Base-by-base conservation (phyloP, 352 stramenopile genomes). In the Pythium dissimile region DNA sequence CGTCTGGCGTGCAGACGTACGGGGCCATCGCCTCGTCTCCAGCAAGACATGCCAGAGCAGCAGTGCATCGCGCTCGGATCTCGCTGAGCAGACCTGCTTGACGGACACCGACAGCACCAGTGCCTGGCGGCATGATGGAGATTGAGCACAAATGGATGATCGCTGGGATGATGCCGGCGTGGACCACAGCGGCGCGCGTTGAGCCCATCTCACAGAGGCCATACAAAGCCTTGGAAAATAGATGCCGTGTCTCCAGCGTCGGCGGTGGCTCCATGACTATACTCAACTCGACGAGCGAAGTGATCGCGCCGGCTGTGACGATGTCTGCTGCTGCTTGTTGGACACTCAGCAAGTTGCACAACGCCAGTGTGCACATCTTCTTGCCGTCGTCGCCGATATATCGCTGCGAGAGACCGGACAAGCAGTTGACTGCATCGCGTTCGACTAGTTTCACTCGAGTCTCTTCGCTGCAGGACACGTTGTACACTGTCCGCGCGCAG, bases 261-360 rank as follows among this genome's bases (percentile, higher is more conserved):
- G 84, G 72, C 1, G 61, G 48, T 1, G 71, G 60, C 1, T 69
- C 45, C 10, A 28, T 42, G 5, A 58, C 72, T 67, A 80, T 74
- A 45, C 81, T 86, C 1, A 94, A 56, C 28, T 84, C 56, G 38
- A 92, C 79, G 2, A 92, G 56, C 20, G 80, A 75, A 1, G 71
- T 75, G 26, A 92, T 82, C 1, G 81, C 84, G 7, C 84, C 84
- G 12, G 77, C 72, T 10, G 70, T 71, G 44, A 90, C 71, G 45
- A 92, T 90, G 23, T 90, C 79, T 0, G 77, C 66, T 5, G 80
- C 79, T 15, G 80, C 80, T 45, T 90, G 82, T 12, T 88, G 76
- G 5, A 92, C 84, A 44, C 70, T 87, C 5, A 94, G 58, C 44
- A 94, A 50, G 48, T 92, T 94, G 41, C 81, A 94, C 9, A 94